Conservation (phyloP, 2,329 filamentous ascomycete genomes). For the Tolypocladium ovalisporum region DNA sequence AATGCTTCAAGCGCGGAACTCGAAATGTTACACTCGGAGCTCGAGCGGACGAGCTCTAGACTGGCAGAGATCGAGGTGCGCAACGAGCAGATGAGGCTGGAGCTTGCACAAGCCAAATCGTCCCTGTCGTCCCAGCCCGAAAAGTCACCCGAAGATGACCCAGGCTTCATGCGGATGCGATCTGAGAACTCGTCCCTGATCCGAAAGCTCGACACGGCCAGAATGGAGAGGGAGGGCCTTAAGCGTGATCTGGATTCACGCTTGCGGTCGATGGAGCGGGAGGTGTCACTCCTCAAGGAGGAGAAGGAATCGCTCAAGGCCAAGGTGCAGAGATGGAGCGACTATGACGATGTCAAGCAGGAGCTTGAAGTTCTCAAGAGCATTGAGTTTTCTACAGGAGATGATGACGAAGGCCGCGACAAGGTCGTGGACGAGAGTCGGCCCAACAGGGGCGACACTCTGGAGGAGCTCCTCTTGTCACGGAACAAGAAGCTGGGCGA, state of each 20-base stretch:
- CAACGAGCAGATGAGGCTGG: constrained; percentile 85
- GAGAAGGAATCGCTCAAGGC: constrained; percentile 71
- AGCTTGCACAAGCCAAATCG: constrained; percentile 81
- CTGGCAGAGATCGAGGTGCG: constrained; percentile 86
- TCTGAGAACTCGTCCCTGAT: constrained; percentile 90
- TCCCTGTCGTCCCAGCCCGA: constrained; percentile 47
- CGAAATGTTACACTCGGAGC: constrained; percentile 82
- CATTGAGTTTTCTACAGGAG: constrained; percentile 89
- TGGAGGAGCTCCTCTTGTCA: constrained; percentile 83
- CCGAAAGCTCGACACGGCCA: constrained; percentile 72
- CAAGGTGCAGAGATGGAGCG: constrained; percentile 80
- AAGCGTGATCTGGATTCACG: constrained; percentile 67
- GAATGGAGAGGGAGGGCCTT: constrained; percentile 74
- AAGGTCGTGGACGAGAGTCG: constrained; percentile 20
- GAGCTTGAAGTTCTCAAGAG: constrained; percentile 95
- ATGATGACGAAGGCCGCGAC: constrained; percentile 57
- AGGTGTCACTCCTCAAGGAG: constrained; percentile 60
- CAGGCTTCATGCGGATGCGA: constrained; percentile 73
- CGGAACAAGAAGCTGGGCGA: constrained; percentile 95
- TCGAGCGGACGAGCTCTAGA: constrained; percentile 79
- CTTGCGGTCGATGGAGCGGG: constrained; percentile 68
- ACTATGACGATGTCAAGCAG: constrained; percentile 94
- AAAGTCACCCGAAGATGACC: constrained; percentile 72
- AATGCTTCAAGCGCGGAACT: constrained; percentile 79
- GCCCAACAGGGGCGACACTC: constrained; percentile 53